Base-by-base conservation (phyloP, 345 rosid species). In the Eutrema heterophyllum region DNA sequence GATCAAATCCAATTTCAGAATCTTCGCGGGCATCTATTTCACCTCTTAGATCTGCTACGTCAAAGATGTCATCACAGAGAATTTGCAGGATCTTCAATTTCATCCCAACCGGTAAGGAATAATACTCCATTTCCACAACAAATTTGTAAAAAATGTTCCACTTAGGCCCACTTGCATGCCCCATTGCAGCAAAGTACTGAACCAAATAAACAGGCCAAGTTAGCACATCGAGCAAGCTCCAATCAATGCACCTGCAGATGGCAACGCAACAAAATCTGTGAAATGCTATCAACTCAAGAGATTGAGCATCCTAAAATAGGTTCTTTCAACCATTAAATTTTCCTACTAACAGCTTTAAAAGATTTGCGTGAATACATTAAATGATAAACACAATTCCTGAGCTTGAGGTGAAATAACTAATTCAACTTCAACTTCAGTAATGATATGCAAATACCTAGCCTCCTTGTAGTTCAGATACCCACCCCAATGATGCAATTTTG, bases 181-280 rank as follows among this genome's bases (percentile, higher is more conserved):
- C 89, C 96, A 86, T 87, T 62, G 78, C 68, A 32, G 80, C 75
- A 53, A 92, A 78, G 77, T 92, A 92, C 78, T 84, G 86, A 49
- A 84, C 76, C 80, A 92, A 58, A 66, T 84, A 86, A 74, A 86
- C 81, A 45, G 94, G 89, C 98, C 98, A 89, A 41, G 98, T 92
- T 76, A 88, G 75, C 46, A 84, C 68, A 80, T 92, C 98, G 6
- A 89, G 96, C 83, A 92, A 85, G 83, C 84, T 79, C 98, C 98
- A 92, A 72, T 92, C 94, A 24, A 87, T 70, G 70, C 82, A 82
- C 81, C 96, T 92, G 86, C 84, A 74, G 38, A 63, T 24, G 73
- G 77, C 73, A 43, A 67, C 38, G 40, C 61, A 67, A 67, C 26
- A 66, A 52, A 35, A 38, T 51, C 39, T 33, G 54, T 64, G 69